Conservation (phyloP, 805 yeast species). For the Candida silvatica region DNA sequence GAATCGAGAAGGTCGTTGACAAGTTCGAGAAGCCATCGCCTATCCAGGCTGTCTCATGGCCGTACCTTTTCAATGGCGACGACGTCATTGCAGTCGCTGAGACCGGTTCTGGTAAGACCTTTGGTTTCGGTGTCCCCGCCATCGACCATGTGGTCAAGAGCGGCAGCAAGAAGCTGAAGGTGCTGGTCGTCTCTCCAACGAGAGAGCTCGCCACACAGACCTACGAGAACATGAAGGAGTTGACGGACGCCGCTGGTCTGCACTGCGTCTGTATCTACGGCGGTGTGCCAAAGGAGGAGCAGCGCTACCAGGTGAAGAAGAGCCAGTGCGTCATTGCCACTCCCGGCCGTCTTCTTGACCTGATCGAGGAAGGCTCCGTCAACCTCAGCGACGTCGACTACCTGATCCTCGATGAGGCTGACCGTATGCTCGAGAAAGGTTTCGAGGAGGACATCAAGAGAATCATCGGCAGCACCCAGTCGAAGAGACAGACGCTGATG, state of each 20-base stretch:
- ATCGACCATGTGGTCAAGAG: constrained; percentile 52
- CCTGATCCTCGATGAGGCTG: constrained; percentile 94
- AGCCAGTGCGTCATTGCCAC: constrained; percentile 89
- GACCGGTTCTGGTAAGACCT: constrained; percentile 96
- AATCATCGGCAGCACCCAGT: constrained; percentile 55
- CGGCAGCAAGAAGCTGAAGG: constrained; percentile 48
- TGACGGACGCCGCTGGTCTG: constrained; percentile 54
- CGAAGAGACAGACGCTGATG: constrained; percentile 85
- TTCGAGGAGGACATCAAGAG: constrained; percentile 92
- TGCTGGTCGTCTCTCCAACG: constrained; percentile 88
- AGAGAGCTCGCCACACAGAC: constrained; percentile 96
- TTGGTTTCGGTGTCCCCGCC: constrained; percentile 98
- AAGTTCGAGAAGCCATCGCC: constrained; percentile 91
- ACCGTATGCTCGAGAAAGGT: constrained; percentile 97
- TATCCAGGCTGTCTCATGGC: constrained; percentile 94
- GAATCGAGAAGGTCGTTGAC: constrained; percentile 51
- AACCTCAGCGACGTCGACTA: constrained; percentile 61
- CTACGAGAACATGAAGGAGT: constrained; percentile 66
- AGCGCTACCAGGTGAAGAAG: constrained; percentile 55
- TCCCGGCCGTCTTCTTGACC: constrained; percentile 94
- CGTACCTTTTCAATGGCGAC: constrained; percentile 64
- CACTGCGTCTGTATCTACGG: constrained; percentile 87
- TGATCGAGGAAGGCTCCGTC: constrained; percentile 81
- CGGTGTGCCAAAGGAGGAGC: constrained; percentile 95
- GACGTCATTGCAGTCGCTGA: constrained; percentile 98